Evolutionary conservation across 2,329 filamentous ascomycete species (phyloP), one percentile per base, ranked within the genome.

Genomic region (Neodidymelliopsis sp.): DNA sequence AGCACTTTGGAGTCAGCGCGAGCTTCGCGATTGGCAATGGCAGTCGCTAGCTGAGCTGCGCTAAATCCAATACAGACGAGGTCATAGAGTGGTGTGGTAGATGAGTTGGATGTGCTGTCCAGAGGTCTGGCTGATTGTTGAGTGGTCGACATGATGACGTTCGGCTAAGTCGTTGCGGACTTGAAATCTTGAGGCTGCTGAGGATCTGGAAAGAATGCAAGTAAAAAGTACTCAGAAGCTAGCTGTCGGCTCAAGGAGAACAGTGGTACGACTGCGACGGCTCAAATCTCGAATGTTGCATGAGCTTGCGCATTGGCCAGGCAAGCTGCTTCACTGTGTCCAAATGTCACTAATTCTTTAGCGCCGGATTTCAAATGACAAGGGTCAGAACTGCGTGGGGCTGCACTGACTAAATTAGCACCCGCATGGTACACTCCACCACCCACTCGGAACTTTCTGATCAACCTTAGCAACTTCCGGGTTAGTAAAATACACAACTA

Each of bases 61-160:
- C 70, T 65, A 36, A 73, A 73, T 8, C 70, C 70, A 33, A 73
- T 57, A 49, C 65, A 69, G n/a, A 73, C 56, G 18, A 71, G 54
- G 40, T 73, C 69, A 44, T 64, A 71, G 10, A 45, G 63, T 41
- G 52, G 38, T 9, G 55, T 46, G 30, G 53, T 49, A 10, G 61
- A 50, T 20, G 60, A 57, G 24, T 30, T 49, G 9, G 57, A 54
- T 16, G 40, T 46, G 8, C 46, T 41, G 7, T 61, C 46, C 33
- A 55, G 45, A 11, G 49, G 48, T 12, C 31, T 55, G 30, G 35
- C 29, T 6, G 54, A 27, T 16, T 60, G 57, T 43, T 62, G 53
- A 5, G 55, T 53, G 4, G 60, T 57, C 28, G 59, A 50, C 66
- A 69, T 69, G 10, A 25, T 64, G 30, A 34, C 11, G 44, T 35